phyloP scores from a whole-genome alignment of 441 rosid genomes.

The Flueggea neowawraea region DNA sequence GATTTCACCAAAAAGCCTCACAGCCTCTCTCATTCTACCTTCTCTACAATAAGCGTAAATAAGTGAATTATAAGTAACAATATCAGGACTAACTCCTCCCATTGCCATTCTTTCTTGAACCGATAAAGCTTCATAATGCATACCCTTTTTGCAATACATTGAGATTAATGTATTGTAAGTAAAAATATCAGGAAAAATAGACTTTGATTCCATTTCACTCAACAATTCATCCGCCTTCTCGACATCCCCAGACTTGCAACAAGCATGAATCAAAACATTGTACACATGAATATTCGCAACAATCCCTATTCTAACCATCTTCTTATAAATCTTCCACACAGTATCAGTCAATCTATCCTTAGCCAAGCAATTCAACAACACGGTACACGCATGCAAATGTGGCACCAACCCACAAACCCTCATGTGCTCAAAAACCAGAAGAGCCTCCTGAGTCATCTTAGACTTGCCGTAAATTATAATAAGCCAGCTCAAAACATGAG shows the following conservation, averaged over 20 bases:
- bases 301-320: conserved; percentile 70
- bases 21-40: conserved; percentile 94
- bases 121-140: conserved; percentile 87
- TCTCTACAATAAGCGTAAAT: conserved; percentile 73
- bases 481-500: conserved; percentile 90
- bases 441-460: conserved; percentile 65
- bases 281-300: conserved; percentile 71
- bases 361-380: conserved; percentile 59
- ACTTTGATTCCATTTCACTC: conserved; percentile 74
- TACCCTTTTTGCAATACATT: conserved; percentile 75
- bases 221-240: conserved; percentile 70
- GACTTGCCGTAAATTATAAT: conserved; percentile 57
- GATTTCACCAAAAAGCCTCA: conserved; percentile 69
- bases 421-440: conserved; percentile 76
- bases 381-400: conserved; percentile 90
- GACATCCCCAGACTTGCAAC: conserved; percentile 72
- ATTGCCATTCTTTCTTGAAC: conserved; percentile 91
- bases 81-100: conserved; percentile 68
- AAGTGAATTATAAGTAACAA: conserved; percentile 79
- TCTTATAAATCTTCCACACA: conserved; percentile 82
- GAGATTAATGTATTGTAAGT: conserved; percentile 82
- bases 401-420: conserved; percentile 49
- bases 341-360: conserved; percentile 67
- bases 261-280: conserved; percentile 88
- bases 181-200: conserved; percentile 61